Evolutionary conservation across 208 protist genomes (phyloP).

Genomic region (Borovskyia barvae): DNA sequence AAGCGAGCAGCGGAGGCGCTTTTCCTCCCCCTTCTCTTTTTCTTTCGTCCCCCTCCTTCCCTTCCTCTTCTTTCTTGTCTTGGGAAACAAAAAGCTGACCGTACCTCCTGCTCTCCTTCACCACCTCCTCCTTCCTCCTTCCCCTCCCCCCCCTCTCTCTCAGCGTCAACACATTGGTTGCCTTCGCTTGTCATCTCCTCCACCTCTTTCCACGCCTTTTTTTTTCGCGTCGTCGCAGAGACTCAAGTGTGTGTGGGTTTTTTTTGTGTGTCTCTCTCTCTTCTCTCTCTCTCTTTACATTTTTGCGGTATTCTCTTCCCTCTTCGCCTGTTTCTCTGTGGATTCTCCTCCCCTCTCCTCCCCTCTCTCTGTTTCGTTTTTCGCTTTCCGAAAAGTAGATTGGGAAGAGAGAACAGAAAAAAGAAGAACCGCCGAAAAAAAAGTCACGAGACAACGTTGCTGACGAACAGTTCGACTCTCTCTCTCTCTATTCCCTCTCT

Average conservation of each 20-base stretch:
- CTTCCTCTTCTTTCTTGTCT: neutral
- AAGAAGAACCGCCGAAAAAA: no score
- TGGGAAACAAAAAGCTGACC: no score
- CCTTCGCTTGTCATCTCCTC: neutral
- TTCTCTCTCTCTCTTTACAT: neutral
- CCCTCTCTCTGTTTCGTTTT: neutral
- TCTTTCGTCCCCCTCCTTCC: neutral
- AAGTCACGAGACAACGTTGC: no score
- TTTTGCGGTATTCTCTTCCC: neutral
- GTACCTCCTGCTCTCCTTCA: neutral
- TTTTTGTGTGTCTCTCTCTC: no score
- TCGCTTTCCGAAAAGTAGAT: no score
- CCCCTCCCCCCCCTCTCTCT: no score
- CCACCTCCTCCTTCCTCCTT: no score
- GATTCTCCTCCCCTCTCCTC: neutral
- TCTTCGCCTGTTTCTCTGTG: neutral
- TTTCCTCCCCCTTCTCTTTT: neutral
- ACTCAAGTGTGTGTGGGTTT: no score
- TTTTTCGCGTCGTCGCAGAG: no score
- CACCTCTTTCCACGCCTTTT: neutral
- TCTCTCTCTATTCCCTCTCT: no score
- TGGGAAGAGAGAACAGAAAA: no score
- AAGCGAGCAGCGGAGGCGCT: no score
- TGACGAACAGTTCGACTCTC: neutral
- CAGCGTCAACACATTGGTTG: neutral